Evolutionary conservation across 2,329 filamentous ascomycete genomes (phyloP), one percentile per base, ranked within the genome.

Genomic region (Xylariaceae sp.): DNA sequence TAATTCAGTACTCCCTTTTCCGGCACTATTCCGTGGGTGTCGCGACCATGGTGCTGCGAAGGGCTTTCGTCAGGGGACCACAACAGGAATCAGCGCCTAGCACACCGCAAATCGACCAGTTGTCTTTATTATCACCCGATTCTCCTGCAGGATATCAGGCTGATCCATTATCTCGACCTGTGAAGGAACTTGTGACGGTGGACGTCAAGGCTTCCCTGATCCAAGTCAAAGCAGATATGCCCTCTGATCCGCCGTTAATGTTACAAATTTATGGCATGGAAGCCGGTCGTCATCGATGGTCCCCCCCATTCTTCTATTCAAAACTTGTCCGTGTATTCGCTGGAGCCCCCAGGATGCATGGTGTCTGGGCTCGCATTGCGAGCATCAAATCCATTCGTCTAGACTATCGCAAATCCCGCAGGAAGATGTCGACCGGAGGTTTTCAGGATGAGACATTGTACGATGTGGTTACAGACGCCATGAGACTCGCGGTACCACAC

Each of bases 1-100:
- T 85, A 40, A 52, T 94, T 6, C 83, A 93, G 32, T 96, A 96
- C 54, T 98, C 93, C 1, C 72, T 98, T 0, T 94, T 93, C 56
- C 81, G 89, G 3, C 89, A 94, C 54, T 98, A 95, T 53, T 83
- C 89, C 1, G 71, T 93, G 17, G 84, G 87, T 1, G 78, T 96
- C 39, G 92, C 90, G 7, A 65, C 73, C 16, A 80, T 79, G 53
- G 85, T 93, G 3, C 58, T 98, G 16, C 71, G 72, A 34, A 78
- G 77, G 50, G 81, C 83, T 0, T 84, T 89, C 43, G 58, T 75
- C 56, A 67, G 62, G 37, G 70, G 72, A 1, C 42, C 48, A 4
- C 43, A 47, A 21, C 39, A 34, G 10, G 38, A 44, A 19, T n/a
- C n/a, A n/a, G 43, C 52, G 5, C 49, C 49, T 17, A 43, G 48